Evolutionary conservation across 257 asterid species (phyloP).

Genomic region (Gentiana macrophylla): DNA sequence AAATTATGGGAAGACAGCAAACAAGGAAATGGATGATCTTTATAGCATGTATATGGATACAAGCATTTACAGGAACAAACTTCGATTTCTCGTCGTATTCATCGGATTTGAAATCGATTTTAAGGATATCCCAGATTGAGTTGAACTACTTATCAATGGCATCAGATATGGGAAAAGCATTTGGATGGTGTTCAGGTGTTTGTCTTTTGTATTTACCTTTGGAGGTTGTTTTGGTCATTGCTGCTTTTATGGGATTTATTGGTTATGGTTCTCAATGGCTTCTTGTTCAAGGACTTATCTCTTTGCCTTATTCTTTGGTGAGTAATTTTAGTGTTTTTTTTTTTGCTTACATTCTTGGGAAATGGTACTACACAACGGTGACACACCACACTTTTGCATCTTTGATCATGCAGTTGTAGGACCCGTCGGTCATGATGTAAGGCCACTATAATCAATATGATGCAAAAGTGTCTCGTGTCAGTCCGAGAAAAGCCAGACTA

Average conservation of each 20-base stretch:
- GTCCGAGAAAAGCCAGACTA: too few species aligned
- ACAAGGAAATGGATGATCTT: conserved; percentile 49
- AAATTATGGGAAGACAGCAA: conserved; percentile 14
- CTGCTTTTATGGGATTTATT: conserved; percentile 49
- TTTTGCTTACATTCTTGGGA: not conserved
- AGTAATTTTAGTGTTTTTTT: not conserved
- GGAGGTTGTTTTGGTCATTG: conserved; percentile 36
- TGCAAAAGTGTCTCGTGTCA: too few species aligned
- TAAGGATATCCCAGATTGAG: conserved; percentile 48
- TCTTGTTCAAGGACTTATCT: conserved; percentile 25
- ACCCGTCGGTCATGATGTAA: too few species aligned
- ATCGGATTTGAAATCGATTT: conserved; percentile 30
- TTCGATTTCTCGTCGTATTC: conserved; percentile 52
- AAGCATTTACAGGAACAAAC: conserved; percentile 63
- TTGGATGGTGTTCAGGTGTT: conserved; percentile 68
- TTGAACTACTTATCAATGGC: conserved; percentile 51
- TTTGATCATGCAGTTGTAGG: too few species aligned
- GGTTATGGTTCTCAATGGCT: conserved; percentile 66
- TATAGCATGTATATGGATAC: conserved; percentile 50
- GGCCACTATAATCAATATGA: too few species aligned
- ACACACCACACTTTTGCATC: too few species aligned
- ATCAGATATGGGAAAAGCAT: conserved; percentile 53
- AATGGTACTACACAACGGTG: too few species aligned
- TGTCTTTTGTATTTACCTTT: conserved; percentile 32
- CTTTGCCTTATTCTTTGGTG: conserved; percentile 52